Base-by-base conservation (phyloP, 2,329 filamentous ascomycete species). In the Tolypocladium pustulatum region DNA sequence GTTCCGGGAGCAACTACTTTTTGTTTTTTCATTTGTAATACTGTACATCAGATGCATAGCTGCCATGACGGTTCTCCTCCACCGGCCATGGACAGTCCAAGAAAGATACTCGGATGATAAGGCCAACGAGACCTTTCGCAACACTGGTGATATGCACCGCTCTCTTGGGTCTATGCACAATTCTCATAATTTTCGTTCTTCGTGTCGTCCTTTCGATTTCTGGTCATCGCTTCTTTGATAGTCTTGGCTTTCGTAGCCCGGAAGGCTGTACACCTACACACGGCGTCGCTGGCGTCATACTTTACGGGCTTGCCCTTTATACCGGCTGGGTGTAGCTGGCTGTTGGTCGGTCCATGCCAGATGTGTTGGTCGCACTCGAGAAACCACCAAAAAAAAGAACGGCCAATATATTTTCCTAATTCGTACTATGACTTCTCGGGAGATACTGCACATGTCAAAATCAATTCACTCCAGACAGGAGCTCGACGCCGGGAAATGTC, bases 1-100 rank as follows among this genome's bases (percentile, higher is more conserved):
- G 49, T 52, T 32, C 49, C 17, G 30, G 30, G 56, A 43, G n/a
- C 27, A 32, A 30, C 20, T 57, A 30, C 54, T 22, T 9, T 25
- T 59, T 55, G 43, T 61, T 61, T 58, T 61, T 61, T 60, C 55
- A 34, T 60, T 60, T 61, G 56, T 61, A 54, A 53, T 30, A 56
- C 55, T 61, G 61, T 63, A 63, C 58, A 63, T 59, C 58, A 61
- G 58, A 58, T 60, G 58, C 57, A 61, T 62, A 55, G 54, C 41
- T 32, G 57, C 36, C 55, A 40, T 55, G 30, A 40, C 51, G 38
- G 38, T 46, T 57, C 37, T 51, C 7, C 34, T 52, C 17, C 17
- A 32, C 49, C 30, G 9, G 30, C 27, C 49, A 9, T 32, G 49
- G 27, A 32, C 15, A 51, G 12, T 34, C 49, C 9, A 52, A 52